A percentile compares a stretch with the other conserved stretches of the same genome.
These are phyloP conservation scores for Selaginella moellendorffii DNA, from an alignment of 75 land plant species.

Conservation along the genomic window DNA sequence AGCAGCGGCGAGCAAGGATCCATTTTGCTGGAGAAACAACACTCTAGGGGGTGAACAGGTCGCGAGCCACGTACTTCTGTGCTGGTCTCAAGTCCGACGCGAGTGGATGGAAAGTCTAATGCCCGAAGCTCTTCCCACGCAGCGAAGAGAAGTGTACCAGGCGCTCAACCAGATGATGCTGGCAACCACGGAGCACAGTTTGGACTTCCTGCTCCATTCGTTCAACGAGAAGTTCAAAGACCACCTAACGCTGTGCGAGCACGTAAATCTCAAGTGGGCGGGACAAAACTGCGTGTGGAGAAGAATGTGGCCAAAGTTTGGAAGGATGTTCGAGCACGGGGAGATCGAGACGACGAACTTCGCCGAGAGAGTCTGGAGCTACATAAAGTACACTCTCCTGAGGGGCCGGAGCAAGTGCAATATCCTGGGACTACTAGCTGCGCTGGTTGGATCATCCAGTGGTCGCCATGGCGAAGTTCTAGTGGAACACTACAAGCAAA, in stretches of 20 bases:
- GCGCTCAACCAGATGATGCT: background rate
- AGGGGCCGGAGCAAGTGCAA: slow-evolving; percentile 1
- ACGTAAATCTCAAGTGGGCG: slow-evolving; percentile 3
- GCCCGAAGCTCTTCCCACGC: background rate
- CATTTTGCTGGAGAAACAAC: slow-evolving; percentile 6
- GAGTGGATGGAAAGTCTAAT: slow-evolving; percentile 4
- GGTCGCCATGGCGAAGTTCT: background rate
- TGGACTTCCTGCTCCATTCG: background rate
- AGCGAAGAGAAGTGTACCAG: slow-evolving; percentile 2
- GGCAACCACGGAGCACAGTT: background rate
- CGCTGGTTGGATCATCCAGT: background rate
- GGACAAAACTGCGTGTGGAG: background rate
- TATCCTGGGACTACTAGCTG: background rate
- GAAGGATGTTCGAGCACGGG: slow-evolving; percentile 7
- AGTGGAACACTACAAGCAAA: slow-evolving; percentile 4
- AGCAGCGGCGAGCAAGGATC: slow-evolving; percentile 1
- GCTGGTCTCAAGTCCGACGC: background rate
- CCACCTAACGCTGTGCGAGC: background rate
- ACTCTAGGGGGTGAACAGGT: slow-evolving; percentile 4
- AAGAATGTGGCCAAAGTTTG: background rate
- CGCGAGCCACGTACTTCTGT: background rate
- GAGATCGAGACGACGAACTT: background rate
- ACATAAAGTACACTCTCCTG: slow-evolving; percentile 2
- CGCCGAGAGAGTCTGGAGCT: background rate
- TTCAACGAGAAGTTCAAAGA: slow-evolving; percentile 2